Evolutionary conservation across 176 grass and related monocot species (phyloP).

Genomic region (Elymus sibiricus): DNA sequence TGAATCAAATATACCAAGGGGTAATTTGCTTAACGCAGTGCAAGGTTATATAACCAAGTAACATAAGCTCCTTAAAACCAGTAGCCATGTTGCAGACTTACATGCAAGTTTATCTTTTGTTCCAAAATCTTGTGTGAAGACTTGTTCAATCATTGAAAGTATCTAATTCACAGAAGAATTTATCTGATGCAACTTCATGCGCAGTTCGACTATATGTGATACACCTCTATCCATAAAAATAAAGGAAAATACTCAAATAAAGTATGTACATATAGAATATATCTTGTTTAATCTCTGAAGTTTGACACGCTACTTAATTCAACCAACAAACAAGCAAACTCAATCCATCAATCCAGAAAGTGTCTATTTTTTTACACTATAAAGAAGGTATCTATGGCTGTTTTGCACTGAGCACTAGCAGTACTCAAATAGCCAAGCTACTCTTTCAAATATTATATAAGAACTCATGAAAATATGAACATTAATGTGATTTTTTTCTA

Average conservation of each 20-base stretch:
- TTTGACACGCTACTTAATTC: background rate
- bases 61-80: background rate
- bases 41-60: background rate
- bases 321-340: background rate
- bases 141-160: background rate
- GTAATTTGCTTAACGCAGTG: background rate
- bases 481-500: background rate
- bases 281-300: background rate
- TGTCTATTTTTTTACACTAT: background rate
- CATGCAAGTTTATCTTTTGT: background rate
- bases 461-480: background rate
- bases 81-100: background rate
- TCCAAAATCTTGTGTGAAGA: background rate
- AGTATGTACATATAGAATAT: background rate
- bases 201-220: background rate
- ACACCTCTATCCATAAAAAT: background rate
- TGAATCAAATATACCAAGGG: background rate
- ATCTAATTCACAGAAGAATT: background rate
- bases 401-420: background rate
- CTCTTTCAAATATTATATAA: background rate
- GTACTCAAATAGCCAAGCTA: background rate
- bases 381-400: background rate
- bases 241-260: background rate
- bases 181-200: background rate
- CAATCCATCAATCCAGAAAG: background rate